These are phyloP conservation scores for Coemansia asiatica DNA, from an alignment of 192 early-diverging fungal genomes.

Conservation along the genomic window DNA sequence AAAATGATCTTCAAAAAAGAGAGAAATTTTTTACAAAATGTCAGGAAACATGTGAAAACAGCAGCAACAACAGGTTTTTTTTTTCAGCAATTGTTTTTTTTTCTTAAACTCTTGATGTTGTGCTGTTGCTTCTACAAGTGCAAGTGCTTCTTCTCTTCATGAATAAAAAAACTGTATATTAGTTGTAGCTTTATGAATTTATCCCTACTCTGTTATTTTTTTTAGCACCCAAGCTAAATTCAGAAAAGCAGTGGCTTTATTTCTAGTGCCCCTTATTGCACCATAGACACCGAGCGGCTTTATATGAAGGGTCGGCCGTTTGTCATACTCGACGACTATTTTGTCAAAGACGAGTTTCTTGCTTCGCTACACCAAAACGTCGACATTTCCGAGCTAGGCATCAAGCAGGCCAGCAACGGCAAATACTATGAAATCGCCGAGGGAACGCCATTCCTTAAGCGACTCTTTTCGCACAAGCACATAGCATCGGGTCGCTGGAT, in stretches of 20 bases:
- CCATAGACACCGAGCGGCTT: neutral
- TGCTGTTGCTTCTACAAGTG: too few species aligned
- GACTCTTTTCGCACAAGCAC: slow-evolving; percentile 25
- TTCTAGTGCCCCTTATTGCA: neutral
- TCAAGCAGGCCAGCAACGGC: slow-evolving; percentile 18
- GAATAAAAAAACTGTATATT: too few species aligned
- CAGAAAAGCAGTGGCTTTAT: neutral
- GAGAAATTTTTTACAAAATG: too few species aligned
- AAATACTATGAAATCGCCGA: slow-evolving; percentile 33
- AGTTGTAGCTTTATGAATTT: neutral
- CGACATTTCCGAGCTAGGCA: slow-evolving; percentile 13
- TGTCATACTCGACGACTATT: slow-evolving; percentile 47
- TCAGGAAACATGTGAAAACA: too few species aligned
- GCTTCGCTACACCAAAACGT: slow-evolving; percentile 14
- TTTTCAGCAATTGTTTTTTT: neutral
- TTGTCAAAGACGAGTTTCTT: slow-evolving; percentile 36
- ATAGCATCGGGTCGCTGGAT: slow-evolving; percentile 27
- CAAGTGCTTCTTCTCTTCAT: neutral
- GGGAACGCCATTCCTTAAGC: slow-evolving; percentile 25
- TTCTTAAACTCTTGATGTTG: too few species aligned
- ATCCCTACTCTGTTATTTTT: neutral
- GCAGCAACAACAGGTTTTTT: neutral
- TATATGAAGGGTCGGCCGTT: slow-evolving; percentile 35
- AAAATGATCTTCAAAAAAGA: neutral
- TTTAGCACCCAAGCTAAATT: neutral